Evolutionary conservation across 208 protist genomes (phyloP), one percentile per base, ranked within the genome.

Genomic region (Herpetomonas tarakana): DNA sequence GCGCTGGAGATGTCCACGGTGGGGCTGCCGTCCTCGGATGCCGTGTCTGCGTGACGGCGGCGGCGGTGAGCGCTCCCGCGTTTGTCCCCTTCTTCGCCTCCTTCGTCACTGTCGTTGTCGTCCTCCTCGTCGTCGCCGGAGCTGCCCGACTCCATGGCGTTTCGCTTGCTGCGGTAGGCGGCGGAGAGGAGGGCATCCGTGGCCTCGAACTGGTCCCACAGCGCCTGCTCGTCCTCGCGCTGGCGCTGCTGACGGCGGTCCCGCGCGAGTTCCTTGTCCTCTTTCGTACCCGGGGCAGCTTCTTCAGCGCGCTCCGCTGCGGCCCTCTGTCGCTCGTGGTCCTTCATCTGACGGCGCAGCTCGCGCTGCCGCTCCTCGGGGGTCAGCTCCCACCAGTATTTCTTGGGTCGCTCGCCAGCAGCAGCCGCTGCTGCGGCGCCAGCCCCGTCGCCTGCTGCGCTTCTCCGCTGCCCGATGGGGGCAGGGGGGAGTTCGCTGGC

Each of bases 301-400:
- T 14, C 35, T 14, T 41, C 35, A 18, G 6, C 9, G 9, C 7
- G 26, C 39, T 2, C 6, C 57, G 39, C 51, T 53, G 25, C 47
- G 56, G 64, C 46, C 65, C 60, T 11, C 28, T 65, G 47, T 18
- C 47, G 75, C 35, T 74, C 60, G 38, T 58, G 56, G 18, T 65
- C 31, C 22, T 65, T 58, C 30, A 81, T 68, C 52, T 75, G 56
- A 1, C 67, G 68, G 27, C 54, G 67, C n/a, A 91, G 64, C 19
- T 83, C 71, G 19, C 51, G 71, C 16, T 82, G 76, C 18, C 68
- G 76, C 28, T 72, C 69, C 28, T 91, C 79, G 2, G 65, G 76
- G 19, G 68, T 71, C 46, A 91, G 52, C 47, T 91, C 64, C 78
- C 83, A 87, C 79, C 83, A 91, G 52, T 91, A 85, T 3, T 84